phyloP scores from a whole-genome alignment of 257 asterid species.

The Gentiana straminea region DNA sequence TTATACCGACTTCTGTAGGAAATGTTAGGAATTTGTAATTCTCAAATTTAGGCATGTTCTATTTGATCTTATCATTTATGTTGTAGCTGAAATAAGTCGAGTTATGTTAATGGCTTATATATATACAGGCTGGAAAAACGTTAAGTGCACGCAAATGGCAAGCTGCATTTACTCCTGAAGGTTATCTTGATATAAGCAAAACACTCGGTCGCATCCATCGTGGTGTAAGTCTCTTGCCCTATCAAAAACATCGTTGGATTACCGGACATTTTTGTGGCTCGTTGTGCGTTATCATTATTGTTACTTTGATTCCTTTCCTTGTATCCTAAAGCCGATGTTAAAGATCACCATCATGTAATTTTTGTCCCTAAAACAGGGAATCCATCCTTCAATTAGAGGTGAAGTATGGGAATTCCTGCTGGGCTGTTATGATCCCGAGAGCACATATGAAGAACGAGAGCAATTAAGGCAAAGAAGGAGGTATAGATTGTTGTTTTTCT shows the following conservation, averaged over 20 bases:
- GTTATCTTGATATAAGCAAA: slow-evolving; percentile 72
- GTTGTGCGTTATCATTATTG: too few relatives aligned
- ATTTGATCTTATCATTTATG: too few relatives aligned
- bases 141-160: slow-evolving; percentile 87
- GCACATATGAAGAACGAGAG: slow-evolving; percentile 83
- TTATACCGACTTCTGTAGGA: too few relatives aligned
- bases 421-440: slow-evolving; percentile 84
- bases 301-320: neutral
- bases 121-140: slow-evolving; percentile 76
- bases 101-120: slow-evolving; percentile 12
- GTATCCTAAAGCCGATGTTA: neutral
- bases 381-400: slow-evolving; percentile 96
- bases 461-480: slow-evolving; percentile 57
- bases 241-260: neutral
- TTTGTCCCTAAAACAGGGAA: slow-evolving; percentile 39
- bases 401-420: slow-evolving; percentile 97
- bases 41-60: too few relatives aligned
- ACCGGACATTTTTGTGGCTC: too few relatives aligned
- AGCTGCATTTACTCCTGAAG: slow-evolving; percentile 72
- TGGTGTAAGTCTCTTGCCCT: slow-evolving; percentile 48
- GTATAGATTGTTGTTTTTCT: slow-evolving; percentile 25
- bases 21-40: too few relatives aligned
- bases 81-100: neutral
- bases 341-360: slow-evolving; percentile 1
- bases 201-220: slow-evolving; percentile 73